Evolutionary conservation across 108 stramenopile species (phyloP).

Genomic region (Parietichytrium sp.): DNA sequence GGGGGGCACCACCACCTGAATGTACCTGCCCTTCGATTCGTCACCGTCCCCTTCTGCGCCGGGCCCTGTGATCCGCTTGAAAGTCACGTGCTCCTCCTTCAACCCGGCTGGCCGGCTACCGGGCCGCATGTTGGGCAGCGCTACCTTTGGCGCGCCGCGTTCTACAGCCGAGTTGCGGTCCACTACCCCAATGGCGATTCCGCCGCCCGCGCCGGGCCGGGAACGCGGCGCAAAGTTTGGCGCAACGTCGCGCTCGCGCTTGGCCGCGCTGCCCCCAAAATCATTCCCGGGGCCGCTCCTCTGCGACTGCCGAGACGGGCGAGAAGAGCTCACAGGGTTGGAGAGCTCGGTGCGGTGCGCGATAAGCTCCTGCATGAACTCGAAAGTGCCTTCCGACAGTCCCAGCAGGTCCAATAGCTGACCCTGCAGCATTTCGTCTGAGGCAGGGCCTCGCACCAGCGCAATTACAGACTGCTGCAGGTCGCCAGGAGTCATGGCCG

Average conservation of each 20-base stretch:
- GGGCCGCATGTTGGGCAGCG: neutral
- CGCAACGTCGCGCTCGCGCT: neutral
- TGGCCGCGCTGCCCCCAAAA: neutral
- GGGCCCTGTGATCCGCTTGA: conserved; percentile 27
- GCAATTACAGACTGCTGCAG: neutral
- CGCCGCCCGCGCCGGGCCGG: neutral
- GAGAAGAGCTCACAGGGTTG: neutral
- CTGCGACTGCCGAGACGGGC: neutral
- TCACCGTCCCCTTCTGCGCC: conserved; percentile 14
- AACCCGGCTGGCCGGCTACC: neutral
- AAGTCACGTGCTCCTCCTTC: neutral
- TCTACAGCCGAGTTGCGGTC: neutral
- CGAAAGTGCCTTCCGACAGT: conserved; percentile 1
- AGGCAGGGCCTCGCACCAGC: neutral
- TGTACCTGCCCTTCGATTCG: neutral
- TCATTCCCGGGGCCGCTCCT: no score
- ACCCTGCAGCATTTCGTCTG: neutral
- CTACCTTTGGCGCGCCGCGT: neutral
- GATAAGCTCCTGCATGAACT: neutral
- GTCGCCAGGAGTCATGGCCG: neutral
- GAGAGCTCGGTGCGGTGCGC: neutral
- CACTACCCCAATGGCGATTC: neutral
- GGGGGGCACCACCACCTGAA: conserved; percentile 9
- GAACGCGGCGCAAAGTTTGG: conserved; percentile 18
- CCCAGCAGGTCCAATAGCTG: conserved; percentile 31